Conservation (phyloP, 257 asterid genomes). For the Eucommia ulmoides region DNA sequence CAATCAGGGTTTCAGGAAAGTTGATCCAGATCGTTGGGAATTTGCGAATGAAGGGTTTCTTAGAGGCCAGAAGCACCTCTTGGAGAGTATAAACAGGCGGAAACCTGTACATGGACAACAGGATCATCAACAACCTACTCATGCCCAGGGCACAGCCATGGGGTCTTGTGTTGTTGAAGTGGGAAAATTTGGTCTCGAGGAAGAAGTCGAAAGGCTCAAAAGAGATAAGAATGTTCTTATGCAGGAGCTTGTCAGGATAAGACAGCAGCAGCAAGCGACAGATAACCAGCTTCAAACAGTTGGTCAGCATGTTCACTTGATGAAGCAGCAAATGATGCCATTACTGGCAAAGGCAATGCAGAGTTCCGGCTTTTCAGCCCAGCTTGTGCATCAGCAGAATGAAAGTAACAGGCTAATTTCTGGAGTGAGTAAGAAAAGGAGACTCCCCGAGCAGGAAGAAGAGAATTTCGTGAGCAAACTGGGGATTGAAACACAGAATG, state of each 20-base stretch:
- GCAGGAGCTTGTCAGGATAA: conserved; percentile 77
- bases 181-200: conserved; percentile 56
- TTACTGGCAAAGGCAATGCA: conserved; percentile 85
- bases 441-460: conserved; percentile 59
- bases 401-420: conserved; percentile 40
- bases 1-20: conserved; percentile 60
- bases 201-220: conserved; percentile 61
- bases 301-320: conserved; percentile 56
- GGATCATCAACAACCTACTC: conserved; percentile 31
- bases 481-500: conserved; percentile 32
- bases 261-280: conserved; percentile 68
- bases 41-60: conserved; percentile 57
- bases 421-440: conserved; percentile 62
- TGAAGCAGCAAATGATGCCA: conserved; percentile 87
- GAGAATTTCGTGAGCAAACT: conserved; percentile 25
- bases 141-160: conserved; percentile 26
- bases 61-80: conserved; percentile 45
- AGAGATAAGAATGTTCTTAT: conserved; percentile 65
- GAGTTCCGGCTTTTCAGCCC: conserved; percentile 64
- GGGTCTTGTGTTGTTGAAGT: conserved; percentile 55
- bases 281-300: conserved; percentile 60
- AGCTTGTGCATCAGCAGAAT: conserved; percentile 53
- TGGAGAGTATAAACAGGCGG: conserved; percentile 55
- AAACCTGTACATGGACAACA: conserved; percentile 33
- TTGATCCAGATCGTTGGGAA: conserved; percentile 54